Conservation (phyloP, 2,329 filamentous ascomycete genomes). For the Fusarium beomiforme region DNA sequence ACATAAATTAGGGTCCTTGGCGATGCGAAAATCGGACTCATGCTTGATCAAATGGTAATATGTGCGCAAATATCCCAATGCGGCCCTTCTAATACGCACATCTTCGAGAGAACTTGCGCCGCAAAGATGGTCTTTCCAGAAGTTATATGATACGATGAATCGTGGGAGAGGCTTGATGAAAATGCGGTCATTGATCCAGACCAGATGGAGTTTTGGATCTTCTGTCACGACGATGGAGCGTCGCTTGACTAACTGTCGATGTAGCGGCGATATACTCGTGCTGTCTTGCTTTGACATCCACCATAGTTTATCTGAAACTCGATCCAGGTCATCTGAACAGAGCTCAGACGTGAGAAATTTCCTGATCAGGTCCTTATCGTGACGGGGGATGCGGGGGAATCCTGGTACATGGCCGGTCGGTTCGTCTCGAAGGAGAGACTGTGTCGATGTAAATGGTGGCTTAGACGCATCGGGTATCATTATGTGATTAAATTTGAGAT, state of each 20-base stretch:
- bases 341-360: not conserved
- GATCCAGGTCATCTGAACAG: not conserved
- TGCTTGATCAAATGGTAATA: not conserved
- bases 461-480: not conserved
- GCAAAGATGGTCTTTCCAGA: not conserved
- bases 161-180: not conserved
- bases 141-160: not conserved
- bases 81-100: not conserved
- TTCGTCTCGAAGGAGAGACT: not conserved
- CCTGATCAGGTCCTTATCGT: not conserved
- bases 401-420: not conserved
- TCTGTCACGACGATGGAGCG: not conserved
- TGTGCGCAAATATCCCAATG: not conserved
- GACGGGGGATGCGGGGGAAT: not conserved
- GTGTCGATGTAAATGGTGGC: not conserved
- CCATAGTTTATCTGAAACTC: not conserved
- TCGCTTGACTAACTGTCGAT: not conserved
- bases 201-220: not conserved
- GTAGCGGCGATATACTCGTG: not conserved
- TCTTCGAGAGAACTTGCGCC: not conserved
- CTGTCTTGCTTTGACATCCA: constrained; percentile 8
- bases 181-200: not conserved
- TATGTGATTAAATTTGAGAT: rapidly evolving
- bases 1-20: not conserved
- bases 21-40: constrained; percentile 4